These are phyloP conservation scores for Globisporangium yorkense DNA, from an alignment of 352 stramenopile genomes.

Conservation along the genomic window DNA sequence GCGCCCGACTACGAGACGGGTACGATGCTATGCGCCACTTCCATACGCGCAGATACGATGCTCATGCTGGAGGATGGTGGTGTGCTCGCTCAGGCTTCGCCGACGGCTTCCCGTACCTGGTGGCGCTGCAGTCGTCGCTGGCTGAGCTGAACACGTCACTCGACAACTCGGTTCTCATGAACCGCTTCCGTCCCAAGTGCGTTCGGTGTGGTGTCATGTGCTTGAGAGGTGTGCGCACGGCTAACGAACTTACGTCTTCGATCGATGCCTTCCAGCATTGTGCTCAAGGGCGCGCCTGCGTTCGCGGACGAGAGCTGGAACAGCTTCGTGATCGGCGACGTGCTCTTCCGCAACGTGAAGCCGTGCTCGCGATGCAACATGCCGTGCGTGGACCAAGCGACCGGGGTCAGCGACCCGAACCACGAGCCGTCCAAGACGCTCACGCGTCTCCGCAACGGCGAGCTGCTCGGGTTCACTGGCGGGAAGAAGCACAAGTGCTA, in stretches of 20 bases:
- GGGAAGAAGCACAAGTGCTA: constrained; percentile 50
- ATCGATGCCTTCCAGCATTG: constrained; percentile 27
- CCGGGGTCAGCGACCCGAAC: constrained; percentile 35
- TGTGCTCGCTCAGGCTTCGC: constrained; percentile 39
- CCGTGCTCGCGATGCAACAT: constrained; percentile 72
- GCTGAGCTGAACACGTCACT: constrained; percentile 51
- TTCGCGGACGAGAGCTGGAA: constrained; percentile 81
- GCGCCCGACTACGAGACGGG: constrained; percentile 47
- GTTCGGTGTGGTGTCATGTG: constrained; percentile 4
- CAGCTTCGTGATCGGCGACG: constrained; percentile 39
- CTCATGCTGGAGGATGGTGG: not conserved
- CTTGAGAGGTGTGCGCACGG: not conserved
- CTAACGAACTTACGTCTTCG: too few relatives aligned
- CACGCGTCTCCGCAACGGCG: constrained; percentile 47
- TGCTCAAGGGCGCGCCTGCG: constrained; percentile 49
- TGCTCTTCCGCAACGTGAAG: constrained; percentile 69
- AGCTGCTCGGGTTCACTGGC: constrained; percentile 49
- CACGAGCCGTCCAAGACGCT: constrained; percentile 52
- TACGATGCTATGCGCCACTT: constrained; percentile 3
- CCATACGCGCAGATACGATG: not conserved
- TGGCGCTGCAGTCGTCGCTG: constrained; percentile 54
- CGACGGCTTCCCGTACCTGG: constrained; percentile 73
- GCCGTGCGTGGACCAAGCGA: constrained; percentile 68
- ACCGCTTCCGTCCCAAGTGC: constrained; percentile 82
- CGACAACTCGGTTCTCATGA: constrained; percentile 55